A percentile compares a stretch with the other conserved stretches of the same genome.
These are phyloP conservation scores for Aspergillus olivimuriae DNA, from an alignment of 495 filamentous ascomycete genomes.

Conservation along the genomic window DNA sequence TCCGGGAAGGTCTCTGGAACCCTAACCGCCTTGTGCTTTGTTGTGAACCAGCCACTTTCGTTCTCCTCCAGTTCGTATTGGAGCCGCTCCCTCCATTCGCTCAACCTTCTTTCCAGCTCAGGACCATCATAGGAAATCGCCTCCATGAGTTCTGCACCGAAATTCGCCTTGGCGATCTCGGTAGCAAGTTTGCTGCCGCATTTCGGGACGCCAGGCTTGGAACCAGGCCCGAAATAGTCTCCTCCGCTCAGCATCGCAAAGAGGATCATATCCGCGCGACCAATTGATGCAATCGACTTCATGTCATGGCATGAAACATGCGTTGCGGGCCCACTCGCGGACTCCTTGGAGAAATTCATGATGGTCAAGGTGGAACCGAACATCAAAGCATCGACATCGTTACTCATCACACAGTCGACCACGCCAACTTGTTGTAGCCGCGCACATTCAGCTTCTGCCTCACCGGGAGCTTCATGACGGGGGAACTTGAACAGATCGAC, in stretches of 20 bases:
- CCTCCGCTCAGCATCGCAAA: conserved; percentile 95
- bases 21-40: conserved; percentile 61
- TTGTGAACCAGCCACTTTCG: conserved; percentile 73
- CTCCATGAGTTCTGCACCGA: conserved; percentile 69
- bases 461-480: conserved; percentile 82
- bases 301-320: conserved; percentile 77
- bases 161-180: conserved; percentile 84
- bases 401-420: conserved; percentile 92
- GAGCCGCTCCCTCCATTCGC: conserved; percentile 69
- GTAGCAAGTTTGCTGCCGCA: conserved; percentile 84
- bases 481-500: conserved; percentile 81
- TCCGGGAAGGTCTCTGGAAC: conserved; percentile 83
- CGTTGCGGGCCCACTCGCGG: conserved; percentile 59
- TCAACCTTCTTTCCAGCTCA: conserved; percentile 41
- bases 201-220: conserved; percentile 76
- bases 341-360: conserved; percentile 78
- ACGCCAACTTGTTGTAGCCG: conserved; percentile 74
- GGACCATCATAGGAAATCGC: conserved; percentile 43
- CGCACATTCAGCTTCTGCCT: conserved; percentile 96
- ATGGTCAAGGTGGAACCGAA: conserved; percentile 78
- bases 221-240: conserved; percentile 89
- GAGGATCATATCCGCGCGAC: conserved; percentile 85
- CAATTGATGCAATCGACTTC: conserved; percentile 50
- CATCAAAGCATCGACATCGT: conserved; percentile 98
- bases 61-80: conserved; percentile 74